These are phyloP conservation scores for Cryptococcus hybrid DNA, from an alignment of 1,284 basidiomycete species.

Conservation along the genomic window DNA sequence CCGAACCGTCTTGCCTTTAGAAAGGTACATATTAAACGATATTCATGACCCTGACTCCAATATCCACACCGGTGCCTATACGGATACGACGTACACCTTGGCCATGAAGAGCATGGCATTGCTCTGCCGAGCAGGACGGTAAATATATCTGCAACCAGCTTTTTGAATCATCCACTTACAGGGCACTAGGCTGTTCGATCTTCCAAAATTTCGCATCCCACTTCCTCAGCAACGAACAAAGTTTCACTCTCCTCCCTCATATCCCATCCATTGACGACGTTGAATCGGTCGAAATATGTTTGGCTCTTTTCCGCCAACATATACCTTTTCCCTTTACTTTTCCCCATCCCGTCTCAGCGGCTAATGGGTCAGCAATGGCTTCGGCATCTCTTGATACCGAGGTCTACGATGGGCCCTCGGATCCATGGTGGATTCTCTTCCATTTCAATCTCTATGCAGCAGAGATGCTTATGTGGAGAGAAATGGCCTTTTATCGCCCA, in stretches of 20 bases:
- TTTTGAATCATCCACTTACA: no score
- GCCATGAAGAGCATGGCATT: constrained; percentile 30
- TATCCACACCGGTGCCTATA: constrained; percentile 13
- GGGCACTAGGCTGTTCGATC: no score
- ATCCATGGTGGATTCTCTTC: constrained; percentile 40
- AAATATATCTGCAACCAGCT: constrained; percentile 4
- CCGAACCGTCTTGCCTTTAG: neutral
- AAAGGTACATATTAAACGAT: constrained; percentile 16
- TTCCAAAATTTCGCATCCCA: neutral
- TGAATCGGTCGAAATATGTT: constrained; percentile 15
- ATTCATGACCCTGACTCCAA: constrained; percentile 19
- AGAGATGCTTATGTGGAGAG: constrained; percentile 38
- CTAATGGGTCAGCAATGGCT: neutral
- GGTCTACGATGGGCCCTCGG: constrained; percentile 18
- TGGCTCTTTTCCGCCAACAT: constrained; percentile 16
- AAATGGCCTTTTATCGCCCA: constrained; percentile 26
- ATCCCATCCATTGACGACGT: constrained; percentile 16
- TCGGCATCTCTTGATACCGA: neutral
- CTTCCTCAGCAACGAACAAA: neutral
- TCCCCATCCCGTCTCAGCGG: neutral
- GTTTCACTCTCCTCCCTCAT: constrained; percentile 2
- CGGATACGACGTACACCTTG: constrained; percentile 28
- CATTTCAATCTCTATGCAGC: constrained; percentile 33
- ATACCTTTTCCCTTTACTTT: constrained; percentile 17
- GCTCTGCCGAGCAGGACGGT: constrained; percentile 28